Percentiles rank a stretch among this genome's conserved stretches.
phyloP scores from a whole-genome alignment of 768 basidiomycete genomes.

The Strobilomyces echinocephalus region DNA sequence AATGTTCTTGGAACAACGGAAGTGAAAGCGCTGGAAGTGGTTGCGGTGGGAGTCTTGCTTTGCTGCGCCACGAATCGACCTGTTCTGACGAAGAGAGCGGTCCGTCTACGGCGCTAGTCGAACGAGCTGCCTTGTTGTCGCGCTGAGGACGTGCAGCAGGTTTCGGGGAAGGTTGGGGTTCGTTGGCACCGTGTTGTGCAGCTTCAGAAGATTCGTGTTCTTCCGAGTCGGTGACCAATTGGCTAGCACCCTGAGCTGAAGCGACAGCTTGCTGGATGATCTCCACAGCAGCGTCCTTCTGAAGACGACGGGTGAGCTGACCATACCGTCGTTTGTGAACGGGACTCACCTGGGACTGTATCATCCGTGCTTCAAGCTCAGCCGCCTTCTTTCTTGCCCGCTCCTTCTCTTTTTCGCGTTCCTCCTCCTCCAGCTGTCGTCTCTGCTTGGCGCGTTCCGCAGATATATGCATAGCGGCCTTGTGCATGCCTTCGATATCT shows the following conservation, averaged over 20 bases:
- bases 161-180: constrained; percentile 34
- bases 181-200: constrained; percentile 15
- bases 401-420: constrained; percentile 74
- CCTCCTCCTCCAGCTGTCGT: constrained; percentile 78
- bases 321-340: constrained; percentile 3
- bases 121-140: constrained; percentile 8
- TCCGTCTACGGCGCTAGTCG: constrained; percentile 17
- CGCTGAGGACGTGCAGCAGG: constrained; percentile 23
- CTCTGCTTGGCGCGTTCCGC: constrained; percentile 80
- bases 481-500: constrained; percentile 63
- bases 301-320: constrained; percentile 6
- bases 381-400: constrained; percentile 76
- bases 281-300: constrained; percentile 38
- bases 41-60: constrained; percentile 29
- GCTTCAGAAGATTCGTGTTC: constrained; percentile 1
- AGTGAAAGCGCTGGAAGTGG: constrained; percentile 33
- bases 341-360: constrained; percentile 25
- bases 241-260: constrained; percentile 11
- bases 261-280: constrained; percentile 47
- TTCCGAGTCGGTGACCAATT: constrained; percentile 4
- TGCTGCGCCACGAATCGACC: constrained; percentile 65
- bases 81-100: constrained; percentile 31
- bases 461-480: constrained; percentile 76
- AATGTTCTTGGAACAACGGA: constrained; percentile 29
- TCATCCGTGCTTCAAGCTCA: constrained; percentile 68